Conservation (phyloP, 768 basidiomycete species). For the Boletus patriciae region DNA sequence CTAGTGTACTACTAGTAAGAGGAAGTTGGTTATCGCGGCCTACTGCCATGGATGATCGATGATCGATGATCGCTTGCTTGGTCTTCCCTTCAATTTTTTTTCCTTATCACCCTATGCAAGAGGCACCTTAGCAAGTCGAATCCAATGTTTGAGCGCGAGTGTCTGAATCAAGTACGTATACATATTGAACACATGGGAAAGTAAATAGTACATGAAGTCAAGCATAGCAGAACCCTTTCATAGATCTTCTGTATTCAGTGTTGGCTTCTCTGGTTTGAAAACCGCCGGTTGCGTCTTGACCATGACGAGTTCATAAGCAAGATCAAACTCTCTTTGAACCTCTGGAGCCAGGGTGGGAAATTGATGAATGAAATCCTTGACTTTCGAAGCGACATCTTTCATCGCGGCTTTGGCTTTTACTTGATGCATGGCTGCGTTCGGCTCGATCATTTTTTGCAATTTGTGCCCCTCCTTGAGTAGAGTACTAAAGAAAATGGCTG, state of each 20-base stretch:
- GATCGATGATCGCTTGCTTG: no score
- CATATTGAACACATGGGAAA: no score
- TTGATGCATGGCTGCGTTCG: constrained; percentile 32
- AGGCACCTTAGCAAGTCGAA: no score
- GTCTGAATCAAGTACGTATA: no score
- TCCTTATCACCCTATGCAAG: no score
- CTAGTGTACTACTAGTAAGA: no score
- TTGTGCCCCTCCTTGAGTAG: constrained; percentile 26
- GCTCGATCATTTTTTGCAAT: constrained; percentile 35
- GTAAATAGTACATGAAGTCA: neutral
- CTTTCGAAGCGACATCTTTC: constrained; percentile 26
- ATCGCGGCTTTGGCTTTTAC: constrained; percentile 25
- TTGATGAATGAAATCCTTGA: constrained; percentile 29
- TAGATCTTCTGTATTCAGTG: constrained; percentile 28
- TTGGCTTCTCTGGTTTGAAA: constrained; percentile 18
- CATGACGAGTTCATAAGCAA: constrained; percentile 39
- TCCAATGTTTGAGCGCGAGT: no score
- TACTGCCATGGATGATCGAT: no score
- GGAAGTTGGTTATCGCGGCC: no score
- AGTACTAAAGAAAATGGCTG: constrained; percentile 14
- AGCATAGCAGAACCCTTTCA: neutral
- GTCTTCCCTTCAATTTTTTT: no score
- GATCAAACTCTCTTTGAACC: constrained; percentile 25
- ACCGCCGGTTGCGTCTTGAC: constrained; percentile 4
- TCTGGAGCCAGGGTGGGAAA: constrained; percentile 25